Conservation (phyloP, 2,329 filamentous ascomycete species). For the Sclerotinia spermophila region DNA sequence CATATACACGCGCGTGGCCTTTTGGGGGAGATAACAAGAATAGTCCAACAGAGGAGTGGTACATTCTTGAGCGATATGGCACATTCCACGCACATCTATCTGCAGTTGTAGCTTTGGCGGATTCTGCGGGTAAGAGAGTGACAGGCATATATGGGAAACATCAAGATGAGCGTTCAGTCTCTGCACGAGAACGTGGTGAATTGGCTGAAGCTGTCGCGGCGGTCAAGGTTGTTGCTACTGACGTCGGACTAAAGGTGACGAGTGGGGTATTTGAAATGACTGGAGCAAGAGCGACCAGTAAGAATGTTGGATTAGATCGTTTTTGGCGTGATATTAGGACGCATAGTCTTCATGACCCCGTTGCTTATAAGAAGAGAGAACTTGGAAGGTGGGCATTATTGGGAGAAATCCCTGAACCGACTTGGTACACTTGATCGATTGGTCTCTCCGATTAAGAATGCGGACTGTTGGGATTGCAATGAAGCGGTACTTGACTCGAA, state of each 20-base stretch:
- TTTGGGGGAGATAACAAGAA: constrained; percentile 59
- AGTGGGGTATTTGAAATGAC: constrained; percentile 62
- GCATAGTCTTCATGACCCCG: constrained; percentile 63
- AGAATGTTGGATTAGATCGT: constrained; percentile 57
- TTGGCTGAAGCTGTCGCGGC: constrained; percentile 60
- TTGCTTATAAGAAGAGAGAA: constrained; percentile 64
- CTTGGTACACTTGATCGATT: constrained; percentile 52
- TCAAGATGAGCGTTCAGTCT: constrained; percentile 44
- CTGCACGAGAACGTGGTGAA: constrained; percentile 53
- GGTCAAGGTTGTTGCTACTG: constrained; percentile 60
- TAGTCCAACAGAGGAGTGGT: constrained; percentile 58
- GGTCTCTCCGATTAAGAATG: too few relatives aligned
- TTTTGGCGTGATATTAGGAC: constrained; percentile 66
- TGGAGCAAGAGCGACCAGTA: constrained; percentile 54
- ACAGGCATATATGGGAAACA: constrained; percentile 46
- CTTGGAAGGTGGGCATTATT: constrained; percentile 55
- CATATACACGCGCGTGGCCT: constrained; percentile 59
- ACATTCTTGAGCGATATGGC: constrained; percentile 61
- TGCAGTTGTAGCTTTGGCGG: constrained; percentile 55
- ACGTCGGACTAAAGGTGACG: constrained; percentile 56
- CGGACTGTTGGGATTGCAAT: not conserved
- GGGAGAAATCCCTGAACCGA: constrained; percentile 49
- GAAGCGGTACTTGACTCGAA: not conserved
- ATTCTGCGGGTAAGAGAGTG: constrained; percentile 51
- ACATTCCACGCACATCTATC: constrained; percentile 60